Base-by-base conservation (phyloP, 208 protist genomes). In the Acanthamoeba rhysodes region DNA sequence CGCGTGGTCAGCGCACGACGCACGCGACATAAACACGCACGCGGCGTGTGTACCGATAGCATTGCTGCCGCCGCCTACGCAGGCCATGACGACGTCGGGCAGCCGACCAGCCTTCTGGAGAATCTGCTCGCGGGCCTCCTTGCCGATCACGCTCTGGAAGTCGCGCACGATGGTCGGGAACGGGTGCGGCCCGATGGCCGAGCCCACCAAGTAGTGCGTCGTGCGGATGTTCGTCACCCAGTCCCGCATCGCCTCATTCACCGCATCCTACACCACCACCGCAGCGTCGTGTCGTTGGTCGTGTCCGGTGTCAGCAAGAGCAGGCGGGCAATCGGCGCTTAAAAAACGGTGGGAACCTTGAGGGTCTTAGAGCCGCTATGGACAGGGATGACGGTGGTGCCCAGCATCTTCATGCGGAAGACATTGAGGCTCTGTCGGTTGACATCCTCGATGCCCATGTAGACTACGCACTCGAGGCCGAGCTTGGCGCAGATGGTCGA, bases 211-310 rank as follows among this genome's bases (percentile, higher is more conserved):
- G 70, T 97, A 97, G 72, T 97, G 95, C 48, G 96, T 96, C 14
- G 66, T 78, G 27, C 74, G 66, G 48, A 97, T 80, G 82, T 98
- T 98, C 9, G 91, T 96, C 37, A 98, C 97, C 97, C 97, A 98
- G 95, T 98, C 98, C 18, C 98, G 94, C 96, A 98, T 97, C 29
- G 98, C 98, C 91, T 98, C 98, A 95, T 98, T 98, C 84, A 98
- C 96, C 14, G 98, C 98, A 94, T 98, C 97, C 95, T 98, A 97
- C n/a, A 98, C 9, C 22, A 72, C 22, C 9, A 72, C 9, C n/a
- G 10, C 2, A 1, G 66, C 6, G 66, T 27, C 22, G 22, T 41
- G 37, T 41, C 37, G 37, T 41, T n/a, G n/a, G 37, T 41, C 37
- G 37, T 41, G 37, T 41, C 37, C 37, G 37, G 37, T 41, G 37